Evolutionary conservation across 441 rosid genomes (phyloP), one percentile per base, ranked within the genome.

Genomic region (Viola pubescens): DNA sequence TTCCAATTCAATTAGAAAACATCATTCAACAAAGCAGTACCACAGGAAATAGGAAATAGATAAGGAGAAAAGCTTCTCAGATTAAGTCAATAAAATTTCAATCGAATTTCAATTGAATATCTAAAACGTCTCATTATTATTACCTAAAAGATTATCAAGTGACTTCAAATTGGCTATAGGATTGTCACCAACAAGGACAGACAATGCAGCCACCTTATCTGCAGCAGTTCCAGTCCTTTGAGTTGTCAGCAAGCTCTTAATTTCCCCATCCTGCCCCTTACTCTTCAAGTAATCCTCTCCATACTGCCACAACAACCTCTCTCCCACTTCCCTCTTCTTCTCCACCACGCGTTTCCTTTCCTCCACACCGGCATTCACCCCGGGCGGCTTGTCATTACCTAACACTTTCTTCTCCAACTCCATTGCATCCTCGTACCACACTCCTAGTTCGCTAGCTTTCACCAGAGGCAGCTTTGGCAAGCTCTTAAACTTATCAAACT

Each of bases 151-250:
- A 0, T 88, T 96, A 76, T 88, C 98, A 62, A 94, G 95, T 6
- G 98, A 84, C 73, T 85, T 78, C 82, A 94, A 71, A 74, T 89
- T 94, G 49, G 97, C 97, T 41, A 94, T 70, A 0, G 96, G 87
- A 59, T 94, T 94, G 77, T 89, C 96, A 38, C 88, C 98, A 42
- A 89, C 79, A 78, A 88, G 77, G 37, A 88, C 84, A 37, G 94
- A 82, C 75, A 87, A 94, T 0, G 97, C 92, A 7, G 96, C 83
- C 50, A 94, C 92, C 68, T 86, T 89, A 79, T 92, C 97, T 52
- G 94, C 76, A 2, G 84, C 92, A 13, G 98, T 92, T 58, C 98
- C 96, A 5, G 97, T 83, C 79, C 90, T 82, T 69, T 87, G 97
- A 3, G 94, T 86, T 13, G 92, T 81, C 6, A 72, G 64, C 5